Conservation (phyloP, 345 rosid genomes). For the Salix koriyanagi region DNA sequence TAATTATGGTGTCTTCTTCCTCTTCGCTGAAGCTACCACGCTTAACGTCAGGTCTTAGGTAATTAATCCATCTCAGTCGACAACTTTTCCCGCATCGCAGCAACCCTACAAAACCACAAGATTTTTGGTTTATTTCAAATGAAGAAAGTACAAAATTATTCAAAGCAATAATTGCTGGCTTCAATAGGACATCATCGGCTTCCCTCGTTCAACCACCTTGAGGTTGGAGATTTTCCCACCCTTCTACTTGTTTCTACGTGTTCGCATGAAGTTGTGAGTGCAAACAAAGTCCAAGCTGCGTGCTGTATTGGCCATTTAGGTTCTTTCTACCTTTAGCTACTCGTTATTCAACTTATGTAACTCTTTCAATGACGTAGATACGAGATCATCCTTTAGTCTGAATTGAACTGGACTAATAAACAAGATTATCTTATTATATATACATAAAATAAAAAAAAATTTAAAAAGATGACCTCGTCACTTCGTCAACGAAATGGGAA, state of each 20-base stretch:
- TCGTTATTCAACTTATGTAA: not conserved
- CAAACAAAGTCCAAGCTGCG: not conserved
- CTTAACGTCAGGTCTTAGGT: slow-evolving; percentile 81
- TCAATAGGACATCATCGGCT: not conserved
- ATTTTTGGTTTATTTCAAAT: not conserved
- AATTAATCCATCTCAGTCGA: slow-evolving; percentile 87
- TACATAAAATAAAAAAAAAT: too few species aligned
- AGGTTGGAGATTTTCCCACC: not conserved
- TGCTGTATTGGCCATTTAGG: not conserved
- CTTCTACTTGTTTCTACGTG: not conserved
- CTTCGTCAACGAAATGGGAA: not conserved
- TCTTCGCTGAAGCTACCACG: slow-evolving; percentile 72
- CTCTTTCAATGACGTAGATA: not conserved
- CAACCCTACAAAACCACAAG: slow-evolving; percentile 43
- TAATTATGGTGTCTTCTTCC: slow-evolving; percentile 65
- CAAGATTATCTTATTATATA: not conserved
- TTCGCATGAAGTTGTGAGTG: not conserved
- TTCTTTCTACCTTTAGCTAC: not conserved
- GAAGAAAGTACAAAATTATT: not conserved
- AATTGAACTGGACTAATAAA: not conserved
- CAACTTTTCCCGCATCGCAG: slow-evolving; percentile 89
- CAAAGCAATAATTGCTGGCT: not conserved
- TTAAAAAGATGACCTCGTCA: not conserved
- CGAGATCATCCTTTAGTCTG: not conserved
- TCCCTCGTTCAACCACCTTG: slow-evolving; percentile 5